Evolutionary conservation across 2,329 filamentous ascomycete species (phyloP).

Genomic region (Penicillium sp.): DNA sequence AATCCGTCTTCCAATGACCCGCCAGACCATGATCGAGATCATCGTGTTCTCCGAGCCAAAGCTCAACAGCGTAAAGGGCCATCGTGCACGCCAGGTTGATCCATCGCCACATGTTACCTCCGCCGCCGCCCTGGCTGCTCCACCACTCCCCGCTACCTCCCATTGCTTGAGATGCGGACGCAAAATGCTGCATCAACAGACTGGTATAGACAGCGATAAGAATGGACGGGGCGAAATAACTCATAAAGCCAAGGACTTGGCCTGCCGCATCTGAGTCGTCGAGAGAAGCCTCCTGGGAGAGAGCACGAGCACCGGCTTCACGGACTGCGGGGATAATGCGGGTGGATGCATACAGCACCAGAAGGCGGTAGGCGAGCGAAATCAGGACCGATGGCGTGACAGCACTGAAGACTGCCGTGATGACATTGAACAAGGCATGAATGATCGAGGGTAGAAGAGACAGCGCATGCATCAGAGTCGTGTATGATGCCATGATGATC

Average conservation of each 20-base stretch:
- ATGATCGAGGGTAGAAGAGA: slow-evolving; percentile 82
- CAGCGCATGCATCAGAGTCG: slow-evolving; percentile 82
- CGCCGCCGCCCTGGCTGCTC: slow-evolving; percentile 81
- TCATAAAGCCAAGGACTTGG: slow-evolving; percentile 78
- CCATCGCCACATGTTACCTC: slow-evolving; percentile 91
- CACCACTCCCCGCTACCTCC: slow-evolving; percentile 74
- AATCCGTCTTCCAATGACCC: slow-evolving; percentile 93
- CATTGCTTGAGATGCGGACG: slow-evolving; percentile 65
- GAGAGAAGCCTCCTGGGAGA: slow-evolving; percentile 82
- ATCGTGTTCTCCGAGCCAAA: slow-evolving; percentile 74
- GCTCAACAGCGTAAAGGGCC: slow-evolving; percentile 84
- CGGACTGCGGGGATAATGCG: slow-evolving; percentile 93
- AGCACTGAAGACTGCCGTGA: slow-evolving; percentile 90
- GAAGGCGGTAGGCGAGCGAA: slow-evolving; percentile 87
- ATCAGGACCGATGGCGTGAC: slow-evolving; percentile 96
- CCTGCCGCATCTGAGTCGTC: slow-evolving; percentile 85
- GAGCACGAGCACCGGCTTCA: slow-evolving; percentile 78
- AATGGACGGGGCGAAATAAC: slow-evolving; percentile 93
- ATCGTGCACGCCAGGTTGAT: slow-evolving; percentile 89
- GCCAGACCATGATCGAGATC: slow-evolving; percentile 74
- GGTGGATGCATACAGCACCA: slow-evolving; percentile 93
- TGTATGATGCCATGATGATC: slow-evolving; percentile 98
- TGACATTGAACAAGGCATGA: slow-evolving; percentile 80
- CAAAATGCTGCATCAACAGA: slow-evolving; percentile 92
- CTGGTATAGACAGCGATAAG: slow-evolving; percentile 96